These are phyloP conservation scores for Boeremia lycopersici DNA, from an alignment of 2,329 filamentous ascomycete species.

Conservation along the genomic window DNA sequence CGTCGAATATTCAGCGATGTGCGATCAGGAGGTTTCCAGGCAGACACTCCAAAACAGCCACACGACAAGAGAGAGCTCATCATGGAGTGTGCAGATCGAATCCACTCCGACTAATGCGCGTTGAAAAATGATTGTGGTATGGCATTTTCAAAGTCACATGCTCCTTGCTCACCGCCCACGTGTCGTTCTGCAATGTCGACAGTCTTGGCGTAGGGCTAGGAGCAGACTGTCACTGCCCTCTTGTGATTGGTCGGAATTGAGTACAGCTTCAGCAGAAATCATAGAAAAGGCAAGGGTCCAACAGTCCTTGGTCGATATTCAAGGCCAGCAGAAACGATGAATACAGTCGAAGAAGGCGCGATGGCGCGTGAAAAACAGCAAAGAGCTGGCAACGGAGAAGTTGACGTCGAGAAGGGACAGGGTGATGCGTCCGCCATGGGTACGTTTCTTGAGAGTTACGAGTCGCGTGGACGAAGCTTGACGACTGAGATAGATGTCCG, in stretches of 20 bases:
- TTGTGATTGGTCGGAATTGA: conserved; percentile 13
- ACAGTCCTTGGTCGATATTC: background rate
- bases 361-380: conserved; percentile 8
- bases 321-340: conserved; percentile 14
- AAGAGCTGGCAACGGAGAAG: background rate
- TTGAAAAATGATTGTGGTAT: background rate
- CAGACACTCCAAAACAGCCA: too few relatives aligned
- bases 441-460: background rate
- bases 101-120: background rate
- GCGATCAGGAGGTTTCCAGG: too few relatives aligned
- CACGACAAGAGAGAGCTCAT: too few relatives aligned
- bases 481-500: conserved; percentile 2
- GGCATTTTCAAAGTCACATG: background rate
- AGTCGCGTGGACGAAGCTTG: background rate
- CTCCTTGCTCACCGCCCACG: conserved; percentile 1
- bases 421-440: background rate
- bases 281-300: background rate
- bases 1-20: too few relatives aligned
- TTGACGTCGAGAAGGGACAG: conserved; percentile 21
- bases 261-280: background rate
- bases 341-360: conserved; percentile 23
- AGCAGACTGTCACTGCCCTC: conserved; percentile 13
- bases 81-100: background rate
- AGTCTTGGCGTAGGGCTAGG: background rate
- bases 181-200: background rate